A percentile compares a stretch with the other conserved stretches of the same genome.
Evolutionary conservation across 495 filamentous ascomycete species (phyloP).

Genomic region (Tuber melanosporum): DNA sequence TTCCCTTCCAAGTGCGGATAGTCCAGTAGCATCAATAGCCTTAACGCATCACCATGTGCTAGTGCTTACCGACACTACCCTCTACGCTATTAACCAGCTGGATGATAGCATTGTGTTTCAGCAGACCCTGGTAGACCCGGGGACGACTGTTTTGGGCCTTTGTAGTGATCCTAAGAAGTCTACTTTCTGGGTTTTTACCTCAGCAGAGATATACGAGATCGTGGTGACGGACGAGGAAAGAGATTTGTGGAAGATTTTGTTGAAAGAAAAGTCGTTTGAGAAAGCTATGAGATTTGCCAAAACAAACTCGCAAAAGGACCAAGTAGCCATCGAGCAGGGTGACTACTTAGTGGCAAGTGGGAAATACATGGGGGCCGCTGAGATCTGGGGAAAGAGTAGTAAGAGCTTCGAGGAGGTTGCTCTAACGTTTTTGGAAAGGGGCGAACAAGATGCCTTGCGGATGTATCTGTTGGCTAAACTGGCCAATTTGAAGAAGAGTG

Average conservation of each 20-base stretch:
- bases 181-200: constrained; percentile 94
- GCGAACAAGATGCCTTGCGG: constrained; percentile 82
- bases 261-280: constrained; percentile 78
- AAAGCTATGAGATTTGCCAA: constrained; percentile 75
- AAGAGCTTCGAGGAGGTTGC: constrained; percentile 96
- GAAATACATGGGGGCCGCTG: constrained; percentile 74
- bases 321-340: constrained; percentile 79
- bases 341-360: constrained; percentile 77
- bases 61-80: constrained; percentile 69
- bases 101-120: constrained; percentile 79
- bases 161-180: constrained; percentile 84
- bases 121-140: constrained; percentile 73
- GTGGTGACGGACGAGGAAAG: constrained; percentile 81
- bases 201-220: constrained; percentile 84
- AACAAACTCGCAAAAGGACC: constrained; percentile 69
- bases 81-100: constrained; percentile 78
- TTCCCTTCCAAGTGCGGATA: constrained; percentile 61
- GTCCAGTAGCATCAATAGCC: constrained; percentile 67
- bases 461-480: constrained; percentile 86
- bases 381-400: constrained; percentile 86
- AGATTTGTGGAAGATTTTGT: constrained; percentile 89
- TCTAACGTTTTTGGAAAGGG: constrained; percentile 78
- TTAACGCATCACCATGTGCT: constrained; percentile 90
- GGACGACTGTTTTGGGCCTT: constrained; percentile 70
- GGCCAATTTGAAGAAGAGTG: constrained; percentile 67